Percentiles rank a stretch among this genome's conserved stretches.
Conservation (phyloP, 2,329 filamentous ascomycete genomes). For the Didymella segeticola region DNA sequence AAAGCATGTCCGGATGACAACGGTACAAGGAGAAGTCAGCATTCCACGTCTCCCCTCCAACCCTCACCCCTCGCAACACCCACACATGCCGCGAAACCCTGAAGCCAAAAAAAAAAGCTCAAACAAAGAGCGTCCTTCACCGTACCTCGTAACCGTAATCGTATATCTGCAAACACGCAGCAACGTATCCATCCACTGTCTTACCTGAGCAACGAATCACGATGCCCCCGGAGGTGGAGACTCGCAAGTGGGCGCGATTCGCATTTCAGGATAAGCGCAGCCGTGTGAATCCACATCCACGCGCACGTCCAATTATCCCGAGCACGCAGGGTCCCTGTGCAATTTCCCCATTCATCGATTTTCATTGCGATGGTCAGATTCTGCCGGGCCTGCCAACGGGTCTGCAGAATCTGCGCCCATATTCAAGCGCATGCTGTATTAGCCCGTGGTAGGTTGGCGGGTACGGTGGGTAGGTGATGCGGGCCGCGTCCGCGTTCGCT, state of each 20-base stretch:
- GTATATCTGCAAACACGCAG: too few relatives aligned
- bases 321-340: not conserved
- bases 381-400: not conserved
- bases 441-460: not conserved
- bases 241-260: too few relatives aligned
- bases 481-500: not conserved
- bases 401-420: not conserved
- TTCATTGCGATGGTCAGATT: not conserved
- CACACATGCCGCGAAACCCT: not conserved
- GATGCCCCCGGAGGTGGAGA: not conserved
- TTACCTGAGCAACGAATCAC: not conserved
- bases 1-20: too few relatives aligned
- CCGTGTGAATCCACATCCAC: not conserved
- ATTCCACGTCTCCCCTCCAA: conserved; percentile 1
- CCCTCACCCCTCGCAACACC: not conserved
- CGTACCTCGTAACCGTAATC: not conserved
- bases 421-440: not conserved
- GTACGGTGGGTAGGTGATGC: not conserved
- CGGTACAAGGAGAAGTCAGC: too few relatives aligned
- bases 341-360: not conserved
- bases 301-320: not conserved
- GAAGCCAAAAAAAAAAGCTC: too few relatives aligned
- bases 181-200: too few relatives aligned
- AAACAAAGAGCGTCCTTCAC: not conserved
- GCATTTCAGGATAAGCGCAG: not conserved